These are phyloP conservation scores for Penicillium crystallinum DNA, from an alignment of 495 filamentous ascomycete genomes.

Conservation along the genomic window DNA sequence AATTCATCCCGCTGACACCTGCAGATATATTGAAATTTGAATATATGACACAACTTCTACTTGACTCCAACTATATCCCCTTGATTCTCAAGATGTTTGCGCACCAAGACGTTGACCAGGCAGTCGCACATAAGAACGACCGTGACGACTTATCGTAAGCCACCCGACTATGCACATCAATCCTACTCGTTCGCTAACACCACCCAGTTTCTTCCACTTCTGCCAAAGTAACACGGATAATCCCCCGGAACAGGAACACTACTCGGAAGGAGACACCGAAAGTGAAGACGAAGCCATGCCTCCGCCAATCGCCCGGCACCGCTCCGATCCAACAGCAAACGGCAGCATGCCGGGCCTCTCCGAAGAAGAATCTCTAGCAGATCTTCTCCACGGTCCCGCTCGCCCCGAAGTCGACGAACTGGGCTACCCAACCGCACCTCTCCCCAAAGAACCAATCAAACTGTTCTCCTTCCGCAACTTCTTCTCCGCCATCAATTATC, in stretches of 20 bases:
- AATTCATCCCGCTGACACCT: slow-evolving; percentile 14
- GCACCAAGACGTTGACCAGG: slow-evolving; percentile 83
- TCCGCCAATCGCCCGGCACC: slow-evolving; percentile 68
- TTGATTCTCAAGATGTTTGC: slow-evolving; percentile 88
- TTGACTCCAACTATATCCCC: slow-evolving; percentile 92
- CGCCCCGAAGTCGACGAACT: slow-evolving; percentile 86
- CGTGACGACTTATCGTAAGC: slow-evolving; percentile 73
- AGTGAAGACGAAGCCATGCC: slow-evolving; percentile 72
- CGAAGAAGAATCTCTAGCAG: slow-evolving; percentile 32
- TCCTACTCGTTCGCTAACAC: background rate
- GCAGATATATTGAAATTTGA: slow-evolving; percentile 92
- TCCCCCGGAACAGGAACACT: slow-evolving; percentile 26
- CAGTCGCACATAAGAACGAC: slow-evolving; percentile 81
- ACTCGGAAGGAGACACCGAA: slow-evolving; percentile 27
- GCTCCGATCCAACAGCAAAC: slow-evolving; percentile 27
- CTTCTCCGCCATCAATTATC: slow-evolving; percentile 86
- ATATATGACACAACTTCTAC: slow-evolving; percentile 85
- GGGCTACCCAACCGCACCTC: slow-evolving; percentile 60
- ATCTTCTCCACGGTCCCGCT: slow-evolving; percentile 31
- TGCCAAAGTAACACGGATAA: slow-evolving; percentile 59
- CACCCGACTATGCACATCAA: background rate
- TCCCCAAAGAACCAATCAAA: slow-evolving; percentile 76
- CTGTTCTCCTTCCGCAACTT: slow-evolving; percentile 91
- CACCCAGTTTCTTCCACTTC: slow-evolving; percentile 78
- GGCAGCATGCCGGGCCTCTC: slow-evolving; percentile 22